A percentile compares a stretch with the other conserved stretches of the same genome.
Conservation (phyloP, 1,139 yeast genomes). For the Casaregolazyma suthepensis region DNA sequence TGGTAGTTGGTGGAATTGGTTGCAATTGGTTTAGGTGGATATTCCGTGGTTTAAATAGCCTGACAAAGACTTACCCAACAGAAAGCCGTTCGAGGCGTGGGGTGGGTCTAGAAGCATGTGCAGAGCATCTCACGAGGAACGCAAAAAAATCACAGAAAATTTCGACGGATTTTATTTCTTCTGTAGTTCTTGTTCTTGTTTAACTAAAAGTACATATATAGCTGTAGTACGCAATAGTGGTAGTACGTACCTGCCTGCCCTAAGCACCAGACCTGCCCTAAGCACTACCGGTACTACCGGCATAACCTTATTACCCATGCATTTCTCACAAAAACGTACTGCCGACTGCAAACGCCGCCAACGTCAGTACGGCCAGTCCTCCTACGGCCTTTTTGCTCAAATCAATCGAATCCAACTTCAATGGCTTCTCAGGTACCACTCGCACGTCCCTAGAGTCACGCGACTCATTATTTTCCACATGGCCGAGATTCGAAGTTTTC, state of each 20-base stretch:
- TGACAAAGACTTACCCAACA: neutral
- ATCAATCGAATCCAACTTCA: neutral
- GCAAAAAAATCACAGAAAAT: too few species aligned
- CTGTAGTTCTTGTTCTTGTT: too few species aligned
- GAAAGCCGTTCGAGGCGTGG: neutral
- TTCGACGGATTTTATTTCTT: too few species aligned
- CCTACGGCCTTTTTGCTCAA: slow-evolving; percentile 2
- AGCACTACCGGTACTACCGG: too few species aligned
- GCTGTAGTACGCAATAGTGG: too few species aligned
- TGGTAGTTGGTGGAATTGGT: neutral
- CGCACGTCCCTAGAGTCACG: neutral
- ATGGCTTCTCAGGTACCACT: neutral
- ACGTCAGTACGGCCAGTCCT: neutral
- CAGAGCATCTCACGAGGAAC: too few species aligned
- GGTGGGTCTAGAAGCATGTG: neutral
- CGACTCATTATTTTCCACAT: neutral
- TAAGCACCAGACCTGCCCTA: too few species aligned
- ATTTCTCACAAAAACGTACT: neutral
- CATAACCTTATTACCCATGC: neutral
- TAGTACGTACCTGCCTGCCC: too few species aligned
- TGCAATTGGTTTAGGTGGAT: neutral
- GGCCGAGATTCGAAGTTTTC: neutral
- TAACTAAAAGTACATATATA: too few species aligned
- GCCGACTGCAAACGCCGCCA: neutral
- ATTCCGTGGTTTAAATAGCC: neutral